These are phyloP conservation scores for Aspergillus bombycis DNA, from an alignment of 2,329 filamentous ascomycete species.

Conservation along the genomic window DNA sequence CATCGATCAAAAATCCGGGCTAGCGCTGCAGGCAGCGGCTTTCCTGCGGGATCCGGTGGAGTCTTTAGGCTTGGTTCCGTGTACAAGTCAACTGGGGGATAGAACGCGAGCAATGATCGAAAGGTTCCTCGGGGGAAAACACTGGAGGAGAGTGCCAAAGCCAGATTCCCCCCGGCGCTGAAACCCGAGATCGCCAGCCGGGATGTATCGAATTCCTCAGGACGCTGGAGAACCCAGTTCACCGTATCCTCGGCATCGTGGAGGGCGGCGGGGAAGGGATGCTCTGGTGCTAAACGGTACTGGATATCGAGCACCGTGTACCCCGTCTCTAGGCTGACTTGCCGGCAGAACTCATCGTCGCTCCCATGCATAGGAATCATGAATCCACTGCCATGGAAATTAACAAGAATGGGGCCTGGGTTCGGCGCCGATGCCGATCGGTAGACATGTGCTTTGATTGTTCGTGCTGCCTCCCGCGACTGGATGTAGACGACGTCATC, in stretches of 20 bases:
- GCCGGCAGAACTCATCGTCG: conserved; percentile 36
- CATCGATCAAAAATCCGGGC: conserved; percentile 34
- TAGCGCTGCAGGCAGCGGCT: conserved; percentile 26
- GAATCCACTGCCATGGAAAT: conserved; percentile 42
- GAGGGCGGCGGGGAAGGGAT: conserved; percentile 44
- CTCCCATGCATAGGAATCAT: conserved; percentile 34
- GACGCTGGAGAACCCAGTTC: conserved; percentile 38
- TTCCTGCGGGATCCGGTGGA: conserved; percentile 25
- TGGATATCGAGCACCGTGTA: conserved; percentile 42
- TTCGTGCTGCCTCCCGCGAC: conserved; percentile 32
- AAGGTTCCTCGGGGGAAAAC: conserved; percentile 37
- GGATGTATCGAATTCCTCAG: conserved; percentile 36
- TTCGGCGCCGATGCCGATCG: conserved; percentile 16
- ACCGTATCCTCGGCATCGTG: conserved; percentile 46
- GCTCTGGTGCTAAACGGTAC: conserved; percentile 46
- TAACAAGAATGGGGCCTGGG: conserved; percentile 35
- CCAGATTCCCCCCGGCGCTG: conserved; percentile 48
- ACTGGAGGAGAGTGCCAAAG: conserved; percentile 35
- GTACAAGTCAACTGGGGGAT: conserved; percentile 33
- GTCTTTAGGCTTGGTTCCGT: conserved; percentile 22
- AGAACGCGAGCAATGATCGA: conserved; percentile 37
- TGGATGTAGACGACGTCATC: conserved; percentile 34
- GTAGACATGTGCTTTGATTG: conserved; percentile 38
- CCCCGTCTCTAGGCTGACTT: conserved; percentile 27
- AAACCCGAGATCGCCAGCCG: conserved; percentile 45